These are phyloP conservation scores for Sicyos edulis DNA, from an alignment of 306 rosid species.

Conservation along the genomic window DNA sequence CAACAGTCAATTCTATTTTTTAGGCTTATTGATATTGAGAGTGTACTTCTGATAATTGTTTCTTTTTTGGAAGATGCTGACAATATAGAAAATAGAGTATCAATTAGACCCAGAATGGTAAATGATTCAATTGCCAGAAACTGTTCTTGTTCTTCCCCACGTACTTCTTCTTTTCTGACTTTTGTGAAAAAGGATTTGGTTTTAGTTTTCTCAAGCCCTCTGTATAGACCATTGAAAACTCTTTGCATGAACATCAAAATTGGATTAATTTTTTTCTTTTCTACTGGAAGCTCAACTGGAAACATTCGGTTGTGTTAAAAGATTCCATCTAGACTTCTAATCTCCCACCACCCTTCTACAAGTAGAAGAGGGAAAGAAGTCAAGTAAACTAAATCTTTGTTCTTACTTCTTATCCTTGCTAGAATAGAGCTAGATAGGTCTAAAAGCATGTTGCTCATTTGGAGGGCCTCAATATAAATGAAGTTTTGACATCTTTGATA, in stretches of 20 bases:
- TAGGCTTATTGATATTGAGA: not conserved
- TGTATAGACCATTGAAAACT: not conserved
- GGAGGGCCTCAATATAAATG: conserved; percentile 1
- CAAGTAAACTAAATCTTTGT: not conserved
- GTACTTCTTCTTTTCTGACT: not conserved
- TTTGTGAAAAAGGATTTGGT: not conserved
- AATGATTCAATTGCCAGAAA: conserved; percentile 7
- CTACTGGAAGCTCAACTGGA: not conserved
- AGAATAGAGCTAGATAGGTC: not conserved
- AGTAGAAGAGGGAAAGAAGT: not conserved
- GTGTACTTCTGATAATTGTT: not conserved
- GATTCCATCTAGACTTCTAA: not conserved
- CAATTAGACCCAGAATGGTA: not conserved
- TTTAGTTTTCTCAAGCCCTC: not conserved
- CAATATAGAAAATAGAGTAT: not conserved
- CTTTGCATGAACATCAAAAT: not conserved
- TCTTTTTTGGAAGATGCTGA: not conserved
- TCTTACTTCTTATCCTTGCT: not conserved
- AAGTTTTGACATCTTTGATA: conserved; percentile 8
- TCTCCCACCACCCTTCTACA: not conserved
- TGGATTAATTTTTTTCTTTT: not conserved
- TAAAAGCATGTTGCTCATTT: conserved; percentile 10
- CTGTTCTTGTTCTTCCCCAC: not conserved
- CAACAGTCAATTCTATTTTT: not conserved
- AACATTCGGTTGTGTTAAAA: not conserved